Base-by-base conservation (phyloP, 2,329 filamentous ascomycete genomes). In the Colletotrichum gloeosporioides region DNA sequence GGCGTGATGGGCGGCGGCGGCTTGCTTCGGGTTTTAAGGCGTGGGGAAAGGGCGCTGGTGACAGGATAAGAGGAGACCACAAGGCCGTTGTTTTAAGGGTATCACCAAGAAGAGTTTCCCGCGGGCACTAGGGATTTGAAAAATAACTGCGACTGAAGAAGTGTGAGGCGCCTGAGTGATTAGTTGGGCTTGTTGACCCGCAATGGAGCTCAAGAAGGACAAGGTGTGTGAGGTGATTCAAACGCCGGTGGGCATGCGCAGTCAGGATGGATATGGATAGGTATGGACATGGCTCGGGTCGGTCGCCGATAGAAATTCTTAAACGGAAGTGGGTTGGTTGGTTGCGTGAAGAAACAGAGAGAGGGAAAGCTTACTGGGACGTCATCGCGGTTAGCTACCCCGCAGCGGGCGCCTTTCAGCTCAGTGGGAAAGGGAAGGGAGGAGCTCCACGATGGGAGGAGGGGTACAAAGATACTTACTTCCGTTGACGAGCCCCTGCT, bases 101-200 rank as follows among this genome's bases (percentile, higher is more conserved):
- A 44, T 44, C 39, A 16, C 16, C 39, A 44, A 6, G 63, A 18
- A 0, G 7, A 16, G 27, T 64, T 64, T 64, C 27, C 49, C 72
- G 62, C 63, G 69, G 73, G 57, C 57, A 61, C 57, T 61, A 31
- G 29, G 57, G 69, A 64, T 65, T 68, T 69, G 73, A 73, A 12
- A 27, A 61, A 22, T 32, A 32, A 5, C 39, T 7, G 59, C 29
- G 59, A 18, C 39, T 62, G 59, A 27, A 29, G 29, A 29, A 34
- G 59, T 44, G 39, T 44, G 39, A 32, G 31, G 16, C 18, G 49
- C 44, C 22, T 44, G 36, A 55, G 22, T 55, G 15, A 57, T 27
- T 57, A 22, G 22, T 57, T 57, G 27, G 62, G 10, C 39, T 16
- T 6, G 1, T 44, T 0, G 39, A n/a, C 61, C 61, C 68, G 68